Percentiles rank a stretch among this genome's conserved stretches.
Evolutionary conservation across 1,139 yeast genomes (phyloP).

Genomic region (Hyphopichia pseudoburtonii): DNA sequence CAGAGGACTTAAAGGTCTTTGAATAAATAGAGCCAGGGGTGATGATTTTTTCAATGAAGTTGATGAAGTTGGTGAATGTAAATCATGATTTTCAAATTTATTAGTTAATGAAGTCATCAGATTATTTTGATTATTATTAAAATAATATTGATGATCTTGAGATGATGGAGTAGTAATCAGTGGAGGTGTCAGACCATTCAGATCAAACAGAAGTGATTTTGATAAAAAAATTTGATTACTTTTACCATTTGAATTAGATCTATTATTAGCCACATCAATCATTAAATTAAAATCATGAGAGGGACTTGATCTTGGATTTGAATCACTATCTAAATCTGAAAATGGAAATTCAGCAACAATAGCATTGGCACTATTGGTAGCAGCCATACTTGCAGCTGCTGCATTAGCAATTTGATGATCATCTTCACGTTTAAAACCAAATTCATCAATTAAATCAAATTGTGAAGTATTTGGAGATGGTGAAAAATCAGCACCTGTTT

Average conservation of each 20-base stretch:
- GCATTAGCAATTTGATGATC: too few relatives aligned
- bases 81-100: slow-evolving; percentile 27
- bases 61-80: slow-evolving; percentile 24
- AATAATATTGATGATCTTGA: not conserved
- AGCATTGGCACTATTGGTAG: not conserved
- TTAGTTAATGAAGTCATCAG: slow-evolving; percentile 28
- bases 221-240: not conserved
- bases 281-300: too few relatives aligned
- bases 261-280: too few relatives aligned
- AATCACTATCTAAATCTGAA: not conserved
- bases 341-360: not conserved
- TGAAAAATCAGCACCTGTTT: too few relatives aligned
- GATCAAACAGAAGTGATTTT: not conserved
- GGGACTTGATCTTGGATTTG: too few relatives aligned
- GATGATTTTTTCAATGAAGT: slow-evolving; percentile 16
- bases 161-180: not conserved
- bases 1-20: slow-evolving; percentile 17
- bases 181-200: too few relatives aligned
- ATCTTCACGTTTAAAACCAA: too few relatives aligned
- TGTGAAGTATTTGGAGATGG: too few relatives aligned
- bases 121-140: slow-evolving; percentile 6
- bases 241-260: too few relatives aligned
- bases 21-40: slow-evolving; percentile 9
- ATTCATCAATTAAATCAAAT: too few relatives aligned
- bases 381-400: not conserved